A percentile compares a stretch with the other conserved stretches of the same genome.
These are phyloP conservation scores for Phytophthora syringae DNA, from an alignment of 352 stramenopile species.

Conservation along the genomic window DNA sequence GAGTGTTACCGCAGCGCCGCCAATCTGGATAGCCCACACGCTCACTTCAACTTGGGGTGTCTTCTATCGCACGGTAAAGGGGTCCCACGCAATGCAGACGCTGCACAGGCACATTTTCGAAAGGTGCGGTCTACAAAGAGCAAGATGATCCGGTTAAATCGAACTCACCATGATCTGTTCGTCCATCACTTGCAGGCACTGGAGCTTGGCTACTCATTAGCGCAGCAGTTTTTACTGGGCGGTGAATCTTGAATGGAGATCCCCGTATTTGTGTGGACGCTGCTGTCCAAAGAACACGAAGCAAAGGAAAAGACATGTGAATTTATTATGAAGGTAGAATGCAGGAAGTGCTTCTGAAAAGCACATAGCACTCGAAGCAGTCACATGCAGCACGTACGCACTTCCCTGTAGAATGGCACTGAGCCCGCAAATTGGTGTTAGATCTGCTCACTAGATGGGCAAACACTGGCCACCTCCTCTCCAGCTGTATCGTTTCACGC, in stretches of 20 bases:
- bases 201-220: constrained; percentile 64
- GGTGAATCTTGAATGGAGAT: constrained; percentile 7
- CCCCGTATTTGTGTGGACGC: constrained; percentile 5
- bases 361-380: constrained; percentile 16
- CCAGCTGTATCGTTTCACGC: constrained; percentile 18
- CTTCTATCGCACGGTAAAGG: constrained; percentile 70
- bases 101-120: constrained; percentile 69
- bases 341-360: constrained; percentile 28
- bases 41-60: constrained; percentile 83
- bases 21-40: constrained; percentile 54
- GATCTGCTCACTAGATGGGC: neutral
- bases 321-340: constrained; percentile 48
- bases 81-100: constrained; percentile 57
- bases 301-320: constrained; percentile 34
- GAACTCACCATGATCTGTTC: constrained; percentile 13
- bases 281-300: constrained; percentile 20
- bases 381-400: constrained; percentile 34
- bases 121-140: constrained; percentile 28
- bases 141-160: neutral
- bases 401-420: constrained; percentile 20
- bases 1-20: constrained; percentile 63
- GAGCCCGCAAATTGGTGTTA: neutral
- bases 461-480: constrained; percentile 3
- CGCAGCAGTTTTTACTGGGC: constrained; percentile 54
- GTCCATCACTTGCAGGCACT: constrained; percentile 35